These are phyloP conservation scores for Metarhizium album DNA, from an alignment of 2,329 filamentous ascomycete genomes.

Conservation along the genomic window DNA sequence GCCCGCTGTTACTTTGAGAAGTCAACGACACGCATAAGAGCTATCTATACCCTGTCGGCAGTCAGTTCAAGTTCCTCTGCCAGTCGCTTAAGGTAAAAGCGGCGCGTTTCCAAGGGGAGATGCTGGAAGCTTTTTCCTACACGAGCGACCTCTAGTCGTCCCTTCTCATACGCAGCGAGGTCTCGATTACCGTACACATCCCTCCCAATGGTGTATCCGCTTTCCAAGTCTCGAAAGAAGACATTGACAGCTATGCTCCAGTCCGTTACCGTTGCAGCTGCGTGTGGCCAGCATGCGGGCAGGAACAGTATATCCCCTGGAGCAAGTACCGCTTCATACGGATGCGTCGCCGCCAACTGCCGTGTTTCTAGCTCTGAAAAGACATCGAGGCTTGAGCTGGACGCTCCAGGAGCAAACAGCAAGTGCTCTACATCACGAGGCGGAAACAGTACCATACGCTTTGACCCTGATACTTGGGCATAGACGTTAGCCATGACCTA, in stretches of 20 bases:
- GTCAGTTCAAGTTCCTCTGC: constrained; percentile 49
- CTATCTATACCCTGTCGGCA: constrained; percentile 8
- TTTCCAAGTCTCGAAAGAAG: constrained; percentile 66
- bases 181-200: constrained; percentile 88
- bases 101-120: constrained; percentile 53
- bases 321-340: constrained; percentile 53
- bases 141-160: constrained; percentile 58
- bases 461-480: constrained; percentile 65
- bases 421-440: constrained; percentile 62
- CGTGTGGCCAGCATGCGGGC: constrained; percentile 77
- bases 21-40: too few species aligned
- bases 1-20: too few species aligned
- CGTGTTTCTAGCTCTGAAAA: constrained; percentile 39
- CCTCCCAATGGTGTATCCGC: constrained; percentile 59
- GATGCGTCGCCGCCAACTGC: constrained; percentile 40
- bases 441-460: constrained; percentile 66
- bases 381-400: constrained; percentile 67
- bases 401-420: constrained; percentile 63
- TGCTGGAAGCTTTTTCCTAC: constrained; percentile 54
- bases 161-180: constrained; percentile 73
- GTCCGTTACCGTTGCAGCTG: constrained; percentile 47
- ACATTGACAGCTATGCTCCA: constrained; percentile 76
- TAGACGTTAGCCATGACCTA: constrained; percentile 81
- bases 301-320: constrained; percentile 73
- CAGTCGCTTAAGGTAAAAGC: constrained; percentile 65